Percentiles rank a stretch among this genome's conserved stretches.
phyloP scores from a whole-genome alignment of 2,329 filamentous ascomycete genomes.

The Pseudogymnoascus sp. region DNA sequence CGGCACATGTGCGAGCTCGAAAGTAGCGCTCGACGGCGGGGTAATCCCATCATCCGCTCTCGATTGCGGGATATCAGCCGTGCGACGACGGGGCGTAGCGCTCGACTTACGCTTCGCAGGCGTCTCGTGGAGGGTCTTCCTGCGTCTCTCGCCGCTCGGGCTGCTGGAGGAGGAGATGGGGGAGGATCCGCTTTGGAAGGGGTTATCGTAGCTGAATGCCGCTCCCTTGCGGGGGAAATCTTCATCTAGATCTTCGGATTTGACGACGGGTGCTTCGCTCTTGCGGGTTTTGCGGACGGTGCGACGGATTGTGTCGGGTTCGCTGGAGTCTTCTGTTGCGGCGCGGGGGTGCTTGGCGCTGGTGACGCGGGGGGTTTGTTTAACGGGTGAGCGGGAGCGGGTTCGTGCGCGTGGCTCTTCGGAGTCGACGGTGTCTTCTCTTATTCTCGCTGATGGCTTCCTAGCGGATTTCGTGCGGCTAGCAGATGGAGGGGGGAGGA shows the following conservation, averaged over 20 bases:
- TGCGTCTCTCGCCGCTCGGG: slow-evolving; percentile 41
- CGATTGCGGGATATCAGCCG: slow-evolving; percentile 33
- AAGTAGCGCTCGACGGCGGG: slow-evolving; percentile 47
- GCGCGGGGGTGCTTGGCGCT: slow-evolving; percentile 45
- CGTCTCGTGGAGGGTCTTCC: slow-evolving; percentile 18
- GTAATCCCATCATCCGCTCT: slow-evolving; percentile 43
- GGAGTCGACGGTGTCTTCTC: slow-evolving; percentile 41
- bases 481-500: slow-evolving; percentile 40
- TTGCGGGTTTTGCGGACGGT: slow-evolving; percentile 44
- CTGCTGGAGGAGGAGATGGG: slow-evolving; percentile 45
- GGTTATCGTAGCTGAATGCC: slow-evolving; percentile 82
- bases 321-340: slow-evolving; percentile 39
- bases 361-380: slow-evolving; percentile 41
- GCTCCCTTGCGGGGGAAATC: slow-evolving; percentile 29
- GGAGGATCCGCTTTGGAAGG: slow-evolving; percentile 81
- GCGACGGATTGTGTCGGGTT: slow-evolving; percentile 30
- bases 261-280: slow-evolving; percentile 37
- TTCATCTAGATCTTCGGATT: slow-evolving; percentile 43
- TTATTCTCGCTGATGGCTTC: slow-evolving; percentile 43
- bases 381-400: slow-evolving; percentile 40
- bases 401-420: slow-evolving; percentile 33
- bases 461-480: slow-evolving; percentile 47
- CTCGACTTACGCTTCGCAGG: slow-evolving; percentile 21
- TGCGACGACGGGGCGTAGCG: slow-evolving; percentile 40
- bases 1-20: slow-evolving; percentile 29